A percentile compares a stretch with the other conserved stretches of the same genome.
Conservation (phyloP, 2,329 filamentous ascomycete genomes). For the Aspergillaceae sp. region DNA sequence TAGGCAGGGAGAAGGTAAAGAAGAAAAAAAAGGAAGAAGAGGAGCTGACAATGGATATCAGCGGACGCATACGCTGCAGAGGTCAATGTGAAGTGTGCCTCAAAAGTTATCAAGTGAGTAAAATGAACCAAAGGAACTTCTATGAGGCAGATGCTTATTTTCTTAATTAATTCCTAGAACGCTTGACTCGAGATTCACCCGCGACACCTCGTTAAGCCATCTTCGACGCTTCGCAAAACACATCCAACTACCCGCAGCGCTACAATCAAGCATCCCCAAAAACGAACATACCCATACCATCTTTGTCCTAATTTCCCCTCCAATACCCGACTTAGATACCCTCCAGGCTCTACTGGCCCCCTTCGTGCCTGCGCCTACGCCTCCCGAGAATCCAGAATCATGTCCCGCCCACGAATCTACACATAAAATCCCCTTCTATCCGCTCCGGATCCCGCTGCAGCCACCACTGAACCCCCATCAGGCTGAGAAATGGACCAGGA, state of each 20-base stretch:
- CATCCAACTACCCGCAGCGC: conserved; percentile 23
- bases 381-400: conserved; percentile 1
- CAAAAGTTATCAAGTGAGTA: conserved; percentile 36
- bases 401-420: neutral
- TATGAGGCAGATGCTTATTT: no score
- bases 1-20: neutral
- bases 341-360: conserved; percentile 30
- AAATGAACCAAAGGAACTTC: neutral
- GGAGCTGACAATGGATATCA: conserved; percentile 15
- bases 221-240: conserved; percentile 35
- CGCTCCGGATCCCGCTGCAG: conserved; percentile 31
- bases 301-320: conserved; percentile 35
- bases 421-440: conserved; percentile 14
- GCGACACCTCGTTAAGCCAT: conserved; percentile 27
- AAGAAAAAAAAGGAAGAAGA: neutral
- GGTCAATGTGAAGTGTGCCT: conserved; percentile 37
- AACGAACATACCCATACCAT: conserved; percentile 23
- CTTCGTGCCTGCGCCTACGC: conserved; percentile 19
- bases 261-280: conserved; percentile 17
- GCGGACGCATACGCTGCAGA: conserved; percentile 37
- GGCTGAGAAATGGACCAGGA: conserved; percentile 35
- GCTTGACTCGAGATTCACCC: conserved; percentile 30
- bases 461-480: conserved; percentile 33
- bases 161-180: conserved; percentile 17
- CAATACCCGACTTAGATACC: conserved; percentile 27